A percentile compares a stretch with the other conserved stretches of the same genome.
Conservation (phyloP, 1,284 basidiomycete genomes). For the Pulveroboletus sp. region DNA sequence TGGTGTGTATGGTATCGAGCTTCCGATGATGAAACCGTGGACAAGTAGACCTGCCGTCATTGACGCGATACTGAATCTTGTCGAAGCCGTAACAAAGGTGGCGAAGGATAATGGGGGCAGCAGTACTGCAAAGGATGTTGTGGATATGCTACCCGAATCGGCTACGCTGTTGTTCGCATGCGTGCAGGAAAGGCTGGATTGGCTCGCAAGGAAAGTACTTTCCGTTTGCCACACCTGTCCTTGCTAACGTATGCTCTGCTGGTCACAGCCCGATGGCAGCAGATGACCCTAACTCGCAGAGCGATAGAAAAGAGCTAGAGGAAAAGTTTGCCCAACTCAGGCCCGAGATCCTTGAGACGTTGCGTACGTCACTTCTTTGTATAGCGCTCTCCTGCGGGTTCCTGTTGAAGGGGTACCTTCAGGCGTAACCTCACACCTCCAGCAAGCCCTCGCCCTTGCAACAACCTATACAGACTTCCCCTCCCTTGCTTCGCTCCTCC, state of each 20-base stretch:
- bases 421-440: slow-evolving; percentile 58
- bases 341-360: slow-evolving; percentile 72
- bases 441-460: slow-evolving; percentile 78
- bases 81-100: slow-evolving; percentile 61
- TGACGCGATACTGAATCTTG: slow-evolving; percentile 72
- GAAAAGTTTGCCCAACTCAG: slow-evolving; percentile 69
- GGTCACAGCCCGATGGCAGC: slow-evolving; percentile 45
- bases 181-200: slow-evolving; percentile 72
- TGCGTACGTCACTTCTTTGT: slow-evolving; percentile 54
- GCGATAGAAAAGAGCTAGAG: slow-evolving; percentile 58
- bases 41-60: slow-evolving; percentile 72
- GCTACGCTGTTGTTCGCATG: slow-evolving; percentile 70
- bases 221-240: neutral
- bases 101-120: slow-evolving; percentile 24
- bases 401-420: slow-evolving; percentile 25
- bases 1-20: slow-evolving; percentile 75
- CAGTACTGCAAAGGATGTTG: slow-evolving; percentile 51
- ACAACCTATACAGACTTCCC: slow-evolving; percentile 85
- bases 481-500: slow-evolving; percentile 80
- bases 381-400: neutral
- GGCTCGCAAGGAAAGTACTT: slow-evolving; percentile 58
- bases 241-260: slow-evolving; percentile 6
- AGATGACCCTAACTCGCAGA: slow-evolving; percentile 46
- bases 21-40: slow-evolving; percentile 81
- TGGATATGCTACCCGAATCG: slow-evolving; percentile 60